Percentiles rank a stretch among this genome's conserved stretches.
Evolutionary conservation across 805 yeast species (phyloP).

Genomic region (Kodamaea jinghongensis): DNA sequence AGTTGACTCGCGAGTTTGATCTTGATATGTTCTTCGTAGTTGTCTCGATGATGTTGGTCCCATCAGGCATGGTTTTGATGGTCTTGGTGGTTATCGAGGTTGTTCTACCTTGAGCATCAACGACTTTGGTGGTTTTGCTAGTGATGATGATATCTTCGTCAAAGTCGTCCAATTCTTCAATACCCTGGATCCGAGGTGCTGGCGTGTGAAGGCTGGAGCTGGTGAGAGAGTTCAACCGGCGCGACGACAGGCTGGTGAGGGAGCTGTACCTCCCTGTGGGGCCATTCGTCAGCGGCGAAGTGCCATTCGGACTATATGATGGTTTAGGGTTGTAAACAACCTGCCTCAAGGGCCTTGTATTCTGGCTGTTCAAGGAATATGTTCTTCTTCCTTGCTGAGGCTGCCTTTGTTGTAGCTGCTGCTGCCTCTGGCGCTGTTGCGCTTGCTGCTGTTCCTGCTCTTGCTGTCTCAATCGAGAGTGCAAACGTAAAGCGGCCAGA

Average conservation of each 20-base stretch:
- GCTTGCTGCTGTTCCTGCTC: constrained; percentile 5
- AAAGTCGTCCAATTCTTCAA: constrained; percentile 16
- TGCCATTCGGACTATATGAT: constrained; percentile 34
- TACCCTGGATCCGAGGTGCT: not conserved
- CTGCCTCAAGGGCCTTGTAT: constrained; percentile 32
- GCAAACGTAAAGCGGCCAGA: constrained; percentile 37
- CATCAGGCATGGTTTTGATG: constrained; percentile 37
- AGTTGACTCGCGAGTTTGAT: constrained; percentile 31
- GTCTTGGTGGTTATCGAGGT: constrained; percentile 40
- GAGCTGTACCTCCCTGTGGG: constrained; percentile 7
- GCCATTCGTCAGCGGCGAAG: constrained; percentile 1
- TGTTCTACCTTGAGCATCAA: constrained; percentile 40
- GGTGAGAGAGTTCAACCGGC: constrained; percentile 5
- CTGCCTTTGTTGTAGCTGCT: constrained; percentile 6
- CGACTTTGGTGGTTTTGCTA: constrained; percentile 42
- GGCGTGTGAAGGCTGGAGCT: constrained; percentile 4
- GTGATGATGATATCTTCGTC: constrained; percentile 29
- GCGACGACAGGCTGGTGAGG: constrained; percentile 7
- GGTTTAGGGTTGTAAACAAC: constrained; percentile 40
- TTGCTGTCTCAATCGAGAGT: constrained; percentile 15
- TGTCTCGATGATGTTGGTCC: constrained; percentile 42
- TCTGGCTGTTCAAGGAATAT: constrained; percentile 11
- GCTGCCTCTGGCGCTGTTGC: constrained; percentile 6
- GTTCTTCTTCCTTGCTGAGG: constrained; percentile 5
- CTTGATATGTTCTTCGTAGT: constrained; percentile 41